Evolutionary conservation across 768 basidiomycete species (phyloP), one percentile per base, ranked within the genome.

Genomic region (Tephrocybe sp.): DNA sequence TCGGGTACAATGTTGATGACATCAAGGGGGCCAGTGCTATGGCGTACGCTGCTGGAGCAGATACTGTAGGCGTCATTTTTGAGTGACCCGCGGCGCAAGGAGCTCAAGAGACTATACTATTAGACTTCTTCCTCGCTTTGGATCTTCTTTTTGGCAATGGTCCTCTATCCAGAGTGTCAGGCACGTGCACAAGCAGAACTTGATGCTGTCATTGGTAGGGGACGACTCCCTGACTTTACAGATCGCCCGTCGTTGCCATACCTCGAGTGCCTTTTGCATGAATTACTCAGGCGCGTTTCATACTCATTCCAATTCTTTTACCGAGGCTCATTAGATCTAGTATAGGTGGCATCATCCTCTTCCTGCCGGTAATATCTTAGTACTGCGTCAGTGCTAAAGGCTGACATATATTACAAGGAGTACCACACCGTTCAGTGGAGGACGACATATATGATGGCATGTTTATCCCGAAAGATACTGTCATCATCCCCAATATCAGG

Each of bases 111-210:
- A n/a, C n/a, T 36, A 18, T 42, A 12, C 37, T n/a, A 30, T n/a
- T 16, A 57, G 61, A 48, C 59, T 2, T 7, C 47, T n/a, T 55
- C 57, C 6, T 45, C 49, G 1, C 40, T 57, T n/a, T 41, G 40
- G 12, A 44, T 54, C 2, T 68, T 69, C 46, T 23, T 69, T 13
- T 50, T 67, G 2, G 64, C 61, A n/a, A 64, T 69, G 65, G 55
- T 59, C 6, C 50, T 64, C 12, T 49, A 68, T 41, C 69, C 68
- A 0, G 53, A 62, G 2, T 53, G 52, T 9, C 67, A 66, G 40
- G 46, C 16, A 21, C 50, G 58, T 37, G 66, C 62, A 3, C 69
- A 66, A 42, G 60, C 45, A 42, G 69, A 67, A 51, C 54, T 69
- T 4, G 66, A 70, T 52, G 44, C 42, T 3, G 52, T 61, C 15